phyloP scores from a whole-genome alignment of 305 asterid genomes.

The Fraxinus paxiana region DNA sequence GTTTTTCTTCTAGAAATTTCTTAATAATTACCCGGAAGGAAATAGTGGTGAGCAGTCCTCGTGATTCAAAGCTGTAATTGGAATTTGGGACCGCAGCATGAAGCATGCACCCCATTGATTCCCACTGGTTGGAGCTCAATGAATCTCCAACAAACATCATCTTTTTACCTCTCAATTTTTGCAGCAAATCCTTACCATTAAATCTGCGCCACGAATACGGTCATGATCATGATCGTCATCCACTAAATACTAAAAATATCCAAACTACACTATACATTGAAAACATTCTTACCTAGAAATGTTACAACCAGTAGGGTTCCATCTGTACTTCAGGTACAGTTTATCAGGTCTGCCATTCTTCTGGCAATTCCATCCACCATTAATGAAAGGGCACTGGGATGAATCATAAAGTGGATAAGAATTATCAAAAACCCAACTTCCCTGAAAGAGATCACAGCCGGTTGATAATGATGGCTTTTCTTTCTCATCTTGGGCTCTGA shows the following conservation, averaged over 20 bases:
- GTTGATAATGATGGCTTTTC: background rate
- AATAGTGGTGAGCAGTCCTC: conserved; percentile 39
- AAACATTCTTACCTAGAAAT: conserved; percentile 35
- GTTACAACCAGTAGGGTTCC: conserved; percentile 56
- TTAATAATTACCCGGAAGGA: conserved; percentile 38
- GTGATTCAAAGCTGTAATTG: conserved; percentile 32
- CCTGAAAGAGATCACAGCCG: conserved; percentile 34
- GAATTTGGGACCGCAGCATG: conserved; percentile 46
- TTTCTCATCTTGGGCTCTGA: background rate
- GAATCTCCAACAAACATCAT: conserved; percentile 87
- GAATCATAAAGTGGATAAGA: conserved; percentile 37
- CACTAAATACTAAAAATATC: background rate
- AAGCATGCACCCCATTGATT: conserved; percentile 73
- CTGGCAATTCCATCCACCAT: conserved; percentile 52
- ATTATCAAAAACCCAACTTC: conserved; percentile 41
- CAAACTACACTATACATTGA: background rate
- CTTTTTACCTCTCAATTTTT: conserved; percentile 49
- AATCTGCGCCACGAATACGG: conserved; percentile 36
- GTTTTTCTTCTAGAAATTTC: background rate
- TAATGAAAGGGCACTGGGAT: conserved; percentile 53
- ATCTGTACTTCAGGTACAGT: conserved; percentile 45
- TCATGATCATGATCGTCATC: background rate
- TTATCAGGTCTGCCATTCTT: conserved; percentile 57
- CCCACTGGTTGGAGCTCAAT: conserved; percentile 62
- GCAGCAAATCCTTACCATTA: conserved; percentile 49